phyloP scores from a whole-genome alignment of 441 rosid genomes.

The Adansonia madagascariensis region DNA sequence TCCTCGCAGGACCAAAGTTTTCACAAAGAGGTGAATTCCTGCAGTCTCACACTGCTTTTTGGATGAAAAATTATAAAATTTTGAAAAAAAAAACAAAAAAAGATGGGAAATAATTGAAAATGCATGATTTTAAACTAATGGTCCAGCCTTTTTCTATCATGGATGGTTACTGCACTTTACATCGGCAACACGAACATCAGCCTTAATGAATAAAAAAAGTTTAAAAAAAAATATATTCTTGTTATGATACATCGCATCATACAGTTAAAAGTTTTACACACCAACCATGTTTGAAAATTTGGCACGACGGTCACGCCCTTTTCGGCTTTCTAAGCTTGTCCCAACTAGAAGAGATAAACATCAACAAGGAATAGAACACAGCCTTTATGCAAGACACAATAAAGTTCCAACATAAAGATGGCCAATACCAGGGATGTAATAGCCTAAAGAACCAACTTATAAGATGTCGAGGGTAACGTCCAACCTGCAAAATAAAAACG shows the following conservation, averaged over 20 bases:
- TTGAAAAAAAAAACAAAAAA: too few relatives aligned
- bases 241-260: not conserved
- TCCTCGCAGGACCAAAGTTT: too few relatives aligned
- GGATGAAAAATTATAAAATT: too few relatives aligned
- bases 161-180: not conserved
- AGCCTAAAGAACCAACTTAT: constrained; percentile 84
- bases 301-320: constrained; percentile 27
- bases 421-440: constrained; percentile 98
- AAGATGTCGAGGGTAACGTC: constrained; percentile 84
- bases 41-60: too few relatives aligned
- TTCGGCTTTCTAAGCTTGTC: constrained; percentile 49
- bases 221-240: not conserved
- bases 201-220: constrained; percentile 16
- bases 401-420: constrained; percentile 95
- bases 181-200: not conserved
- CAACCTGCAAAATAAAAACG: constrained; percentile 60
- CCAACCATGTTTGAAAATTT: not conserved
- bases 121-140: too few relatives aligned
- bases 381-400: constrained; percentile 68
- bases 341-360: constrained; percentile 58
- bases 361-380: constrained; percentile 51
- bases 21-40: too few relatives aligned
- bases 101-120: too few relatives aligned
- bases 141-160: not conserved
- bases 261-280: not conserved